These are phyloP conservation scores for Sophora flavescens DNA, from an alignment of 306 rosid genomes.

Conservation along the genomic window DNA sequence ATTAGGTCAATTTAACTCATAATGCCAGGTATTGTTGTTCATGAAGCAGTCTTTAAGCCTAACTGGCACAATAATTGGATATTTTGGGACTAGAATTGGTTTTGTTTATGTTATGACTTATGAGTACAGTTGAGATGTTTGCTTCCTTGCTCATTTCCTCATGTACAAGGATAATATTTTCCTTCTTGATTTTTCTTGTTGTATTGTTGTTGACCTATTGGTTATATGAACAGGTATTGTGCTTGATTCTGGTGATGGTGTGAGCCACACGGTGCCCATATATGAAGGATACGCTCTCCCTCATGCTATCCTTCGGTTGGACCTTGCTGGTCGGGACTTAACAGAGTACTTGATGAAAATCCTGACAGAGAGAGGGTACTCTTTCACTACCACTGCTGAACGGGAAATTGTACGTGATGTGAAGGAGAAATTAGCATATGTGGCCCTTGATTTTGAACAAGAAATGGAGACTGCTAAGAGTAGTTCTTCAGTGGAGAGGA, in stretches of 20 bases:
- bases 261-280: slow-evolving; percentile 64
- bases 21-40: neutral
- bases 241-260: slow-evolving; percentile 62
- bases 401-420: slow-evolving; percentile 63
- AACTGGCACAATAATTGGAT: neutral
- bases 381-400: slow-evolving; percentile 57
- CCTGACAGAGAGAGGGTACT: slow-evolving; percentile 61
- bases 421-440: slow-evolving; percentile 62
- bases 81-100: neutral
- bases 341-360: slow-evolving; percentile 57
- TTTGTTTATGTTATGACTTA: neutral
- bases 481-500: slow-evolving; percentile 61
- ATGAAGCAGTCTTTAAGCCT: neutral
- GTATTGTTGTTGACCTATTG: slow-evolving; percentile 5
- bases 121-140: neutral
- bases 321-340: slow-evolving; percentile 62
- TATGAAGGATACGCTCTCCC: slow-evolving; percentile 64
- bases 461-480: slow-evolving; percentile 56
- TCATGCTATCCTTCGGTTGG: slow-evolving; percentile 61
- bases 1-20: slow-evolving; percentile 7
- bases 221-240: slow-evolving; percentile 53
- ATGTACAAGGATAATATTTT: neutral
- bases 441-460: slow-evolving; percentile 59
- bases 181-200: neutral
- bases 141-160: neutral